Evolutionary conservation across 768 basidiomycete genomes (phyloP), one percentile per base, ranked within the genome.

Genomic region (Trametes cubensis): DNA sequence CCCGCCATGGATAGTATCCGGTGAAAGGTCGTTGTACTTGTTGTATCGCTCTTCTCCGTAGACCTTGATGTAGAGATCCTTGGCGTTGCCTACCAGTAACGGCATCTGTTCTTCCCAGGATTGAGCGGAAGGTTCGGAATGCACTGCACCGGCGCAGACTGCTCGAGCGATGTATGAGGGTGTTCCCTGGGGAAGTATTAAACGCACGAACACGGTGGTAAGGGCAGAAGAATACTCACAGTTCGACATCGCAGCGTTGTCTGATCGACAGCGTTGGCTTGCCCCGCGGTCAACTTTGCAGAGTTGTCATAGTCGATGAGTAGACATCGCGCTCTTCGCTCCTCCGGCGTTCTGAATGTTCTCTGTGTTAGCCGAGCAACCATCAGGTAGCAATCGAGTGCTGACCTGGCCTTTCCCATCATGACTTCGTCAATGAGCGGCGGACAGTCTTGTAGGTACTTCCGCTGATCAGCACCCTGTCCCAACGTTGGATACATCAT

Each of bases 131-230:
- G 6, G 0, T 2, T 21, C 20, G 23, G 41, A 7, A 7, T 25
- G 15, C 25, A 25, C 7, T 28, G 7, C 6, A 8, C 54, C 54
- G 18, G 13, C 17, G 21, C 23, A 13, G 6, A 55, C 54, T 1
- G 20, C 10, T 11, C 54, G 54, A 42, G 54, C 54, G 41, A 55
- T 55, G 42, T 55, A 55, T 39, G 17, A 28, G 6, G 54, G 54
- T 1, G 54, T 55, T 6, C 54, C 54, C 54, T 55, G 21, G 10
- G 8, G 15, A 14, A 44, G 20, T n/a, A 5, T 14, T 6, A 41
- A 20, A 21, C 30, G 20, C 14, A 53, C 26, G 53, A 5, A 26
- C 3, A 3, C 6, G 14, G 13, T 13, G 15, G n/a, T 30, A 26
- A 44, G 11, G 18, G 6, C 14, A 20, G 18, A 2, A 26, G 8